Percentiles rank a stretch among this genome's conserved stretches.
Conservation (phyloP, 768 basidiomycete species). For the Suillus decipiens region DNA sequence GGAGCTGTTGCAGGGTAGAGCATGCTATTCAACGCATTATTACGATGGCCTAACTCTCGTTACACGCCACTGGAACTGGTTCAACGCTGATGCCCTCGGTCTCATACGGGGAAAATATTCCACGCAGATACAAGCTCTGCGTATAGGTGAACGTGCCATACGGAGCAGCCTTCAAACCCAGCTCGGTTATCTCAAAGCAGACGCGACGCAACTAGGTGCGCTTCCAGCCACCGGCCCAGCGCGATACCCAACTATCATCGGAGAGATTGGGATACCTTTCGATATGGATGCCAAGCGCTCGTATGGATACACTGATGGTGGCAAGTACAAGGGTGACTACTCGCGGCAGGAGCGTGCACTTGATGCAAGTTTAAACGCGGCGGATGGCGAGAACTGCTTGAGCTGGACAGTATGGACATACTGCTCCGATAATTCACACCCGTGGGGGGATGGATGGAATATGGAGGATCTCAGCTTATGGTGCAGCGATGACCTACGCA, state of each 20-base stretch:
- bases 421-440: constrained; percentile 76
- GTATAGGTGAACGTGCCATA: constrained; percentile 82
- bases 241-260: constrained; percentile 84
- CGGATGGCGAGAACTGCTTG: constrained; percentile 74
- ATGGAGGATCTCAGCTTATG: constrained; percentile 93
- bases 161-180: constrained; percentile 81
- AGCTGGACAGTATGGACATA: constrained; percentile 92
- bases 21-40: constrained; percentile 80
- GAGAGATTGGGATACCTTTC: constrained; percentile 94
- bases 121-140: constrained; percentile 66
- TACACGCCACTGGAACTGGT: constrained; percentile 92
- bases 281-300: constrained; percentile 89
- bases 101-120: constrained; percentile 83
- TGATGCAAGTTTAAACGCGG: constrained; percentile 78
- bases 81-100: constrained; percentile 94
- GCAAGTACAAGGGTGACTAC: constrained; percentile 76
- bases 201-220: constrained; percentile 62
- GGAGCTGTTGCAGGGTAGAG: constrained; percentile 63
- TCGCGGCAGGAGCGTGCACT: constrained; percentile 78
- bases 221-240: constrained; percentile 7
- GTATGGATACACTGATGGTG: constrained; percentile 76
- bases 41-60: constrained; percentile 95
- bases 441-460: constrained; percentile 97
- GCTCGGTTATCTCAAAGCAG: constrained; percentile 73
- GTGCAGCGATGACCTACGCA: constrained; percentile 69